Base-by-base conservation (phyloP, 768 basidiomycete genomes). In the Kwoniella mangroviensis region DNA sequence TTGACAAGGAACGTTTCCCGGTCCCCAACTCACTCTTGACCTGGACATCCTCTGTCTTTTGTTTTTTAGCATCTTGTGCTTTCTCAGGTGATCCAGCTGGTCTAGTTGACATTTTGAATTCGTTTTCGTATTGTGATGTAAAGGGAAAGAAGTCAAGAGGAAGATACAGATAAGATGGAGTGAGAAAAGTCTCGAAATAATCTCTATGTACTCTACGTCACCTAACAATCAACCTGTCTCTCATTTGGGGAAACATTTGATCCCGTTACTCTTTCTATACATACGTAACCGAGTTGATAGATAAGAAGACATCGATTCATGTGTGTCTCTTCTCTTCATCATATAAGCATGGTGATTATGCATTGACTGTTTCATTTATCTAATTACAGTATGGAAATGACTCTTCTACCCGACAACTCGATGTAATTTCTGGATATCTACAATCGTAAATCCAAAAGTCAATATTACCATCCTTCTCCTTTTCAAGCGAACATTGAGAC, bases 1-100 rank as follows among this genome's bases (percentile, higher is more conserved):
- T 12, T 59, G 63, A n/a, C 17, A 34, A 7, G 34, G 21, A 63
- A 53, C 41, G 57, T 13, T 26, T 28, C 10, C n/a, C 19, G 17
- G 19, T 34, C 1, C 13, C 45, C 1, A 24, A 63, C 77, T 77
- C 68, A 81, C 80, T 77, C 69, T 77, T 77, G 62, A 81, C 70
- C 54, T 79, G 69, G 13, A 61, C 72, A 10, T 53, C 63, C 19
- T 61, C 66, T 9, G 79, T 82, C 79, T 80, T 82, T 64, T 75
- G 77, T 72, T 81, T 79, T 59, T 83, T 83, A 43, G 64, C 67
- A 53, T 81, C 79, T 52, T 41, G 70, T 63, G 43, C 69, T 62
- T 51, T 52, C 43, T 76, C 73, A 19, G 80, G 78, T 9, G 76
- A 76, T 3, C 65, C 65, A 58, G 75, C 63, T 49, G 71, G 22